Percentiles rank a stretch among this genome's conserved stretches.
phyloP scores from a whole-genome alignment of 768 basidiomycete genomes.

The Lactarius trivialis region DNA sequence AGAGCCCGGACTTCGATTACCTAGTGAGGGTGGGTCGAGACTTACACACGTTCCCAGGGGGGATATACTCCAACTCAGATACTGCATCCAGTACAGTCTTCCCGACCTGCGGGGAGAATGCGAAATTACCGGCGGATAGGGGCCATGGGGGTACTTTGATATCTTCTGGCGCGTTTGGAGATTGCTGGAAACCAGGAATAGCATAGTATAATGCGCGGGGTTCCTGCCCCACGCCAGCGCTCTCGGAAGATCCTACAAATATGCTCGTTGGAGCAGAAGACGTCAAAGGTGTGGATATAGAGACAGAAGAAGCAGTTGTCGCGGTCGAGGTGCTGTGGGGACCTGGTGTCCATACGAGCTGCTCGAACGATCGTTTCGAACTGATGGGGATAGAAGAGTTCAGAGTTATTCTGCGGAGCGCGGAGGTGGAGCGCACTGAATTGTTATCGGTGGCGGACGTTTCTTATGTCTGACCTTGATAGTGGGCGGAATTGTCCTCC shows the following conservation, averaged over 20 bases:
- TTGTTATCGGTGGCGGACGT: conserved; percentile 20
- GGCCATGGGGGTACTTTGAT: conserved; percentile 16
- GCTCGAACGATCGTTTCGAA: conserved; percentile 21
- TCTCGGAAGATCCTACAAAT: conserved; percentile 9
- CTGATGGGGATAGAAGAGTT: background rate
- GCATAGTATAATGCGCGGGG: conserved; percentile 21
- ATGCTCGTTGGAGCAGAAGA: conserved; percentile 12
- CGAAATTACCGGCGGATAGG: conserved; percentile 6
- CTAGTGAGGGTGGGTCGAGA: background rate
- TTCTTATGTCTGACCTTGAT: conserved; percentile 24
- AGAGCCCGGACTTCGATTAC: background rate
- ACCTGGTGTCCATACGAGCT: conserved; percentile 20
- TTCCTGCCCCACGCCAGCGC: conserved; percentile 11
- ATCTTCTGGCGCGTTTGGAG: conserved; percentile 16
- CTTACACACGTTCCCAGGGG: conserved; percentile 1
- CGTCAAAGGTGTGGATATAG: conserved; percentile 16
- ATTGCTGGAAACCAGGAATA: conserved; percentile 22
- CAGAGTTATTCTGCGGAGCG: background rate
- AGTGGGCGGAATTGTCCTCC: conserved; percentile 23
- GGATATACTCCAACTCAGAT: conserved; percentile 9
- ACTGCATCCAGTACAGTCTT: conserved; percentile 20
- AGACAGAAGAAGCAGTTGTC: conserved; percentile 6
- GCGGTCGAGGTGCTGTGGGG: conserved; percentile 5
- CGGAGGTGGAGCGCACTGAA: conserved; percentile 17
- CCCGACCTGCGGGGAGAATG: conserved; percentile 16